These are phyloP conservation scores for Calonectria ilicicola DNA, from an alignment of 2,329 filamentous ascomycete genomes.

Conservation along the genomic window DNA sequence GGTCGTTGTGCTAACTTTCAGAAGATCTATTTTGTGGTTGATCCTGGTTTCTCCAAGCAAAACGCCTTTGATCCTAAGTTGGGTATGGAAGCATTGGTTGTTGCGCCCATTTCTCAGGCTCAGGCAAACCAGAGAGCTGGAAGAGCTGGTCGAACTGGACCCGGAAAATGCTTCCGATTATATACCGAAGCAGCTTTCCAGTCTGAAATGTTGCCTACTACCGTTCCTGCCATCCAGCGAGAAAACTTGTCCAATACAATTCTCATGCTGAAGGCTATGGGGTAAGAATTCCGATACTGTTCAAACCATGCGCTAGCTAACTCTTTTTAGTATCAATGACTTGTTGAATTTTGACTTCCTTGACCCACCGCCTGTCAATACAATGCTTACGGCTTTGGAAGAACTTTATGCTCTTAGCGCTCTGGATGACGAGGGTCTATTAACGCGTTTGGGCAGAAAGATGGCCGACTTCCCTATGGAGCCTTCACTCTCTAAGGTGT, in stretches of 20 bases:
- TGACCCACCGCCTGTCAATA: conserved; percentile 97
- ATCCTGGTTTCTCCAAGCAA: conserved; percentile 97
- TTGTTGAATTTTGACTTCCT: conserved; percentile 98
- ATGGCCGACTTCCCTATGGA: conserved; percentile 99
- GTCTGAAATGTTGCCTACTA: conserved; percentile 95
- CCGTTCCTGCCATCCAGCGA: conserved; percentile 95
- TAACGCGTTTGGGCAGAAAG: conserved; percentile 91
- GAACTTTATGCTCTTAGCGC: conserved; percentile 93
- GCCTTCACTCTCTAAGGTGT: conserved; percentile 87
- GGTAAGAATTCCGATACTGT: conserved; percentile 47
- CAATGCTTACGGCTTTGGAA: conserved; percentile 95
- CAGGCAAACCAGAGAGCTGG: conserved; percentile 96
- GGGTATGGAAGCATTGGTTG: conserved; percentile 96
- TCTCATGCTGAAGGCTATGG: conserved; percentile 98
- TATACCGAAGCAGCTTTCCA: conserved; percentile 97
- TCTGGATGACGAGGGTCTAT: conserved; percentile 92
- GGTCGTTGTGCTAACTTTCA: neutral
- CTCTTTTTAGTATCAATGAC: conserved; percentile 80
- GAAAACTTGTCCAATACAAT: conserved; percentile 95
- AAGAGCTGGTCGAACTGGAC: conserved; percentile 92
- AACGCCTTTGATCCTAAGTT: conserved; percentile 97
- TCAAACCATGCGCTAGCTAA: neutral
- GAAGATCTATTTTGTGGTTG: conserved; percentile 94
- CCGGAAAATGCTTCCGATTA: conserved; percentile 94
- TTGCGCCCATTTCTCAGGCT: conserved; percentile 96